Evolutionary conservation across 1,284 basidiomycete species (phyloP), one percentile per base, ranked within the genome.

Genomic region (Leucoagaricus sp.): DNA sequence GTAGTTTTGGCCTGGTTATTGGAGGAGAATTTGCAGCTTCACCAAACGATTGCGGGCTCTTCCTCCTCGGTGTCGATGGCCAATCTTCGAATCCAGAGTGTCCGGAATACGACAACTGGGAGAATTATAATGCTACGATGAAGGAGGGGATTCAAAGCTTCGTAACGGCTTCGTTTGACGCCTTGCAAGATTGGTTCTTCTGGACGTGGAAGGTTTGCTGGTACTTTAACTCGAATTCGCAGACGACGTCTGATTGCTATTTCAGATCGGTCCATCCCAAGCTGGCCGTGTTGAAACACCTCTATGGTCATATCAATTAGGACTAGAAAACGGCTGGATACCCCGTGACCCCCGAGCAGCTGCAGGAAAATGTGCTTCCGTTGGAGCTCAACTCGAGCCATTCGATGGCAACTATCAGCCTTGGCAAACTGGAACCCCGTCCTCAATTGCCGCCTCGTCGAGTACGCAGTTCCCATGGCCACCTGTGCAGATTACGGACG

Each of bases 271-370:
- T 49, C 83, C 87, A 64, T 89, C 81, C 4, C 74, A 77, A 25
- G 78, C 83, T 19, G 83, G 83, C 59, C 74, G 69, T 6, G 80
- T 91, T 13, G 78, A 84, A 65, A 72, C 89, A 1, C 90, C 91
- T 17, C 75, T 89, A 23, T 91, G 93, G 93, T 88, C 89, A 25
- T 94, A 94, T 75, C 75, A 86, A 66, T 86, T 94, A 54, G 94
- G 94, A 23, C 75, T 93, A 41, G 71, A 83, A 63, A 73, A 87
- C 49, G 93, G 93, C 8, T 96, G 87, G 86, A 87, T 94, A 60
- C 91, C 93, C 13, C 72, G 70, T 1, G 90, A 96, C 69, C 94
- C 94, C 9, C 81, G 93, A 54, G 69, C 64, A 6, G 82, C 86
- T 1, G 46, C 75, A 26, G 93, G 93, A 25, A 82, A 76, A 45